A percentile compares a stretch with the other conserved stretches of the same genome.
Conservation (phyloP, 2,329 filamentous ascomycete genomes). For the Coniella vitis region DNA sequence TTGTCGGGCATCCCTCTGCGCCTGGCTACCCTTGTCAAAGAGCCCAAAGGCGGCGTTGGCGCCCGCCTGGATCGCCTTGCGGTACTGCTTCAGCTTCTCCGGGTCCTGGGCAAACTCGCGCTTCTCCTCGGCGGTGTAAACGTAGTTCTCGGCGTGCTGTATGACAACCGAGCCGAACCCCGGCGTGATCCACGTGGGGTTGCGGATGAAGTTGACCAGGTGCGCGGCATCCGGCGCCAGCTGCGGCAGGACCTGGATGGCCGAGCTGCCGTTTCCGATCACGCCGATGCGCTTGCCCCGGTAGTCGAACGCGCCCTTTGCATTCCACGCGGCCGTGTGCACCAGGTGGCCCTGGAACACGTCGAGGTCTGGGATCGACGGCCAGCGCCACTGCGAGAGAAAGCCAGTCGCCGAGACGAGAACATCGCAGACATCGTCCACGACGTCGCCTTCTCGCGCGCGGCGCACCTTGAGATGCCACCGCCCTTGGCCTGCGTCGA, state of each 20-base stretch:
- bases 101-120: conserved; percentile 13
- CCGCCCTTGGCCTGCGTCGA: conserved; percentile 42
- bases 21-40: conserved; percentile 11
- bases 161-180: conserved; percentile 5
- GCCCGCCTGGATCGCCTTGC: conserved; percentile 18
- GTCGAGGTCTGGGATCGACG: conserved; percentile 39
- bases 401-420: conserved; percentile 54
- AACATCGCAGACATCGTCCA: conserved; percentile 44
- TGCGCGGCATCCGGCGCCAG: conserved; percentile 28
- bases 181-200: conserved; percentile 45
- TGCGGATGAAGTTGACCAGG: conserved; percentile 55
- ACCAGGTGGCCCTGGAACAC: conserved; percentile 5
- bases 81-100: conserved; percentile 12
- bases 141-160: conserved; percentile 5
- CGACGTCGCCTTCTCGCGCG: conserved; percentile 26
- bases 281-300: not conserved
- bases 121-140: conserved; percentile 11
- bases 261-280: conserved; percentile 9
- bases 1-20: conserved; percentile 10
- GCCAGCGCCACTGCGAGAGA: conserved; percentile 58
- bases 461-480: conserved; percentile 47
- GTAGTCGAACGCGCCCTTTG: conserved; percentile 1
- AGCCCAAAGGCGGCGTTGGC: conserved; percentile 15
- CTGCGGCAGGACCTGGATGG: conserved; percentile 23
- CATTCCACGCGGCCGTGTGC: conserved; percentile 8